These are phyloP conservation scores for Clitocybe nebularis DNA, from an alignment of 1,284 basidiomycete species.

Conservation along the genomic window DNA sequence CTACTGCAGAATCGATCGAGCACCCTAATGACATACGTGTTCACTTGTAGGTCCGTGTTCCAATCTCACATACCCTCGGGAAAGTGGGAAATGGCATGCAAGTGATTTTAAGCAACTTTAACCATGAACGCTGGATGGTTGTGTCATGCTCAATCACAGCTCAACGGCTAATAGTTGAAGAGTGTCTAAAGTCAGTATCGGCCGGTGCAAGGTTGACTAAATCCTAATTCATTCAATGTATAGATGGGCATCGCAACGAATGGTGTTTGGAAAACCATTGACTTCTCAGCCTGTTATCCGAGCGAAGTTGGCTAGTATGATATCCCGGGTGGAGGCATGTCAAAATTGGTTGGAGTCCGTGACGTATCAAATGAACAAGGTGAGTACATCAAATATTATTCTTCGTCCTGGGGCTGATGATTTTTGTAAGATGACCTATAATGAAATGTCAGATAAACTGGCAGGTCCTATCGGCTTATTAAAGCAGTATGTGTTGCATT, in stretches of 20 bases:
- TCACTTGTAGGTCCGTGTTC: constrained; percentile 71
- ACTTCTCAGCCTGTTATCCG: constrained; percentile 89
- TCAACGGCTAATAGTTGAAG: constrained; percentile 72
- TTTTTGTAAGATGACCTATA: constrained; percentile 65
- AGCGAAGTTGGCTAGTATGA: constrained; percentile 85
- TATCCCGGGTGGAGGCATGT: constrained; percentile 81
- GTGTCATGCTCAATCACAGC: constrained; percentile 66
- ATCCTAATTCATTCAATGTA: constrained; percentile 1
- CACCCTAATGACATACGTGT: too few relatives aligned
- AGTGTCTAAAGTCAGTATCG: constrained; percentile 65
- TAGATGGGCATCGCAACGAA: constrained; percentile 81
- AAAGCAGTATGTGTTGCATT: constrained; percentile 51
- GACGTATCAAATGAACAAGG: constrained; percentile 92
- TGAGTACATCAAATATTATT: constrained; percentile 29
- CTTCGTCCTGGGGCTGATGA: background rate
- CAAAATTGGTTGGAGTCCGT: constrained; percentile 90
- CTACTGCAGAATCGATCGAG: too few relatives aligned
- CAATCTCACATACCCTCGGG: constrained; percentile 38
- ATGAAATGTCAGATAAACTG: constrained; percentile 73
- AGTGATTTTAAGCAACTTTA: constrained; percentile 40
- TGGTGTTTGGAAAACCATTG: constrained; percentile 89
- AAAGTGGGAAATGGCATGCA: constrained; percentile 21
- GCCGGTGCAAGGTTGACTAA: background rate
- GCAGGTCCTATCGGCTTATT: constrained; percentile 72
- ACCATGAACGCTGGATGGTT: constrained; percentile 88